Conservation (phyloP, 2,329 filamentous ascomycete species). For the Verruconis gallopava region DNA sequence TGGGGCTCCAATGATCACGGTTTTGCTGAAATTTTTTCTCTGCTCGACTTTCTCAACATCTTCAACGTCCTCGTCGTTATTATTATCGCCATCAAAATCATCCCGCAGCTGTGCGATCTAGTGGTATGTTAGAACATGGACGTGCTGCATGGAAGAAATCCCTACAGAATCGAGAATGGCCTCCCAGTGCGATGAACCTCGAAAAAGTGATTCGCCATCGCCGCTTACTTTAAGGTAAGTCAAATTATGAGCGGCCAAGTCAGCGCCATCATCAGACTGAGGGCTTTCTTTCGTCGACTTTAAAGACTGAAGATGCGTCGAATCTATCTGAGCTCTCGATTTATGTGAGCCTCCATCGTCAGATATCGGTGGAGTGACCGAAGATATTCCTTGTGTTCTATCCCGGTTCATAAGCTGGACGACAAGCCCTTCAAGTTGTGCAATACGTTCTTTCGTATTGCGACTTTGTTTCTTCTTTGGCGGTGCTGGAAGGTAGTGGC, state of each 20-base stretch:
- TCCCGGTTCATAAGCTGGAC: constrained; percentile 10
- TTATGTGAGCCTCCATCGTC: neutral
- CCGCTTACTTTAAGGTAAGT: neutral
- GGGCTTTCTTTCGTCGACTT: neutral
- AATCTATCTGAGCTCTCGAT: too few species aligned
- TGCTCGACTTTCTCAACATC: neutral
- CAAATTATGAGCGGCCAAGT: neutral
- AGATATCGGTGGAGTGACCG: neutral
- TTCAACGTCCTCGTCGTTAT: constrained; percentile 7
- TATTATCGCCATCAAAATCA: constrained; percentile 4
- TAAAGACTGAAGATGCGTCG: too few species aligned
- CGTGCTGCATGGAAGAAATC: too few species aligned
- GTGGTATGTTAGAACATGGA: too few species aligned
- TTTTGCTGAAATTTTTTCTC: neutral
- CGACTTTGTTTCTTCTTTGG: constrained; percentile 11
- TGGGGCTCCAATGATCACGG: constrained; percentile 1
- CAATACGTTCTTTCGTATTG: constrained; percentile 10
- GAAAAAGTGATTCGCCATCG: constrained; percentile 8
- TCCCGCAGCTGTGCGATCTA: constrained; percentile 8
- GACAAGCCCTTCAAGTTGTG: constrained; percentile 11
- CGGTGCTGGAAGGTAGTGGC: constrained; percentile 12
- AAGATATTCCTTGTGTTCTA: too few species aligned
- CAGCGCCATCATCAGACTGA: neutral
- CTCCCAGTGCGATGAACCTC: constrained; percentile 11
- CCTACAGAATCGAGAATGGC: constrained; percentile 10